A percentile compares a stretch with the other conserved stretches of the same genome.
phyloP scores from a whole-genome alignment of 2,329 filamentous ascomycete genomes.

The Aspergillus transmontanensis region DNA sequence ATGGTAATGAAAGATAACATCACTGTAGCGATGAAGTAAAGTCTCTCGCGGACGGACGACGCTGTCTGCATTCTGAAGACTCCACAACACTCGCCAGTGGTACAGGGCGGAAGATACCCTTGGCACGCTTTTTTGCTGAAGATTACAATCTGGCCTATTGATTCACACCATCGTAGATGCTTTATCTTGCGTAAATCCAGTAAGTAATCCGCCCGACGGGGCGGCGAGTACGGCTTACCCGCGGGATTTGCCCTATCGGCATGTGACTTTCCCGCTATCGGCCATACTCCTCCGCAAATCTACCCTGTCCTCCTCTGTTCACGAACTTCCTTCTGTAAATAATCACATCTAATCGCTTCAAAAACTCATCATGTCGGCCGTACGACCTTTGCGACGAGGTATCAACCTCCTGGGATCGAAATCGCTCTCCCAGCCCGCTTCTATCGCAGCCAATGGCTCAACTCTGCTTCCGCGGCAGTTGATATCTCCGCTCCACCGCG shows the following conservation, averaged over 20 bases:
- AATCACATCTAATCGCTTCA: constrained; percentile 7
- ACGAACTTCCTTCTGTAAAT: constrained; percentile 11
- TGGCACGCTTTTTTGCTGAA: neutral
- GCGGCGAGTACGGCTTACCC: constrained; percentile 17
- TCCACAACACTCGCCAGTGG: neutral
- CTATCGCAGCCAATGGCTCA: constrained; percentile 36
- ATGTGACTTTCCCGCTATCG: constrained; percentile 41
- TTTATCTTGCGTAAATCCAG: neutral
- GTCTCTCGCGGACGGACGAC: neutral
- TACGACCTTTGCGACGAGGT: constrained; percentile 33
- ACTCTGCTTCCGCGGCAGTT: constrained; percentile 31
- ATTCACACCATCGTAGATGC: neutral
- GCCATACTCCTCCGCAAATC: constrained; percentile 1
- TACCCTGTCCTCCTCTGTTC: neutral
- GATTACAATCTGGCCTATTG: neutral
- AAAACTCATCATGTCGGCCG: constrained; percentile 29
- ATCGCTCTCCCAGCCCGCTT: constrained; percentile 26
- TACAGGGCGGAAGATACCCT: neutral
- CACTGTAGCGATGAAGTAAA: neutral
- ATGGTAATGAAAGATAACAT: neutral
- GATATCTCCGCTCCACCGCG: constrained; percentile 26
- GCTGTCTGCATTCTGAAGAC: neutral
- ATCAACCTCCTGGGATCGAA: constrained; percentile 32
- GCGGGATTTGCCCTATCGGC: constrained; percentile 34
- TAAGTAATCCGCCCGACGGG: neutral